Conservation (phyloP, 2,329 filamentous ascomycete species). For the Colletotrichum phormii region DNA sequence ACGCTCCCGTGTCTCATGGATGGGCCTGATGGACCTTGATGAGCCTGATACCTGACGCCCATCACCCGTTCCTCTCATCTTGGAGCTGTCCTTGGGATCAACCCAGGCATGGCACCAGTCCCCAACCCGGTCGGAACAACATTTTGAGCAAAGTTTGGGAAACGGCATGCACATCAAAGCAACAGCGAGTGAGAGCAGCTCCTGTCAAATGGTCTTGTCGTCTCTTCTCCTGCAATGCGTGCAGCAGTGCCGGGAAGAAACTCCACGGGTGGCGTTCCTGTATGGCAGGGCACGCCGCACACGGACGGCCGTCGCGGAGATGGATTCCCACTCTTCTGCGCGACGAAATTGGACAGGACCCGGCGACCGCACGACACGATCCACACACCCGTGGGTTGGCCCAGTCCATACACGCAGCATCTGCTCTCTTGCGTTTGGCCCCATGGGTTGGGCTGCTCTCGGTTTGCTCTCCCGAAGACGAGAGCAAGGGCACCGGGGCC, state of each 20-base stretch:
- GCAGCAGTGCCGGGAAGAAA: background rate
- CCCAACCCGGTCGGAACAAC: background rate
- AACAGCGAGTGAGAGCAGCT: background rate
- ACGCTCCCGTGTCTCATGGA: slow-evolving; percentile 28
- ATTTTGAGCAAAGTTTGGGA: slow-evolving; percentile 24
- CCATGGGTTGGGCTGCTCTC: slow-evolving; percentile 4
- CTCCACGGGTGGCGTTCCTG: slow-evolving; percentile 3
- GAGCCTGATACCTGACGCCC: slow-evolving; percentile 30
- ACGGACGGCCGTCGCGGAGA: slow-evolving; percentile 22
- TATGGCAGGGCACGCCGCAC: background rate
- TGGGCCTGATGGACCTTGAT: slow-evolving; percentile 27
- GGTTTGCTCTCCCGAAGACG: slow-evolving; percentile 31
- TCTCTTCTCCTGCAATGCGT: slow-evolving; percentile 8
- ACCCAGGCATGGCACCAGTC: slow-evolving; percentile 31
- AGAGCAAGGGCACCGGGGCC: background rate
- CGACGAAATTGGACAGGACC: slow-evolving; percentile 30
- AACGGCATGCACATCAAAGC: slow-evolving; percentile 14
- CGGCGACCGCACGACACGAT: slow-evolving; percentile 21
- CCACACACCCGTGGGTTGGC: slow-evolving; percentile 3
- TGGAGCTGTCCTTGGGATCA: slow-evolving; percentile 23
- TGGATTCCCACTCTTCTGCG: slow-evolving; percentile 23
- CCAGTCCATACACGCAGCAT: background rate
- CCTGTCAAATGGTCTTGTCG: slow-evolving; percentile 18
- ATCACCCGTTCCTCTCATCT: slow-evolving; percentile 37
- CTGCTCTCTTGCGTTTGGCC: slow-evolving; percentile 9